Conservation (phyloP, 306 rosid species). For the Pachyrhizus erosus region DNA sequence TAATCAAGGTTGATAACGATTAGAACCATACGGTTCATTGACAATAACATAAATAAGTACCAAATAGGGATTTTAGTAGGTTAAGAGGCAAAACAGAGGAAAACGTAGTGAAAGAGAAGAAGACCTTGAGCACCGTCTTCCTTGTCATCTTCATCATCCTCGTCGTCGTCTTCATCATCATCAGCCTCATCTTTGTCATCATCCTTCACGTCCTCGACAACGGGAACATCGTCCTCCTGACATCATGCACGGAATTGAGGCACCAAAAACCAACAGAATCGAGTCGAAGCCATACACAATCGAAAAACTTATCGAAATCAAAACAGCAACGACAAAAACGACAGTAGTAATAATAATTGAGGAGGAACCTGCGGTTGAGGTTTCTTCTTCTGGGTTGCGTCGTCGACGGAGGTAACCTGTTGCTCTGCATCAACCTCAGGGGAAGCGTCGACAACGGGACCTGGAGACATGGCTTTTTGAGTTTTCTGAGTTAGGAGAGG, state of each 20-base stretch:
- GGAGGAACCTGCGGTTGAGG: constrained; percentile 52
- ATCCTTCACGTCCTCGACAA: constrained; percentile 80
- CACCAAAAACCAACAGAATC: not conserved
- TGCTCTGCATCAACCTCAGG: constrained; percentile 47
- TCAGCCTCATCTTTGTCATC: constrained; percentile 64
- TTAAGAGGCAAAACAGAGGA: not conserved
- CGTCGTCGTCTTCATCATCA: constrained; percentile 61
- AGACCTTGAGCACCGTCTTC: constrained; percentile 72
- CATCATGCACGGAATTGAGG: not conserved
- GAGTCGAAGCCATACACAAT: no score
- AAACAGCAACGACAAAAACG: not conserved
- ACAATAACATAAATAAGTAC: not conserved
- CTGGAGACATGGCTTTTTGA: constrained; percentile 68
- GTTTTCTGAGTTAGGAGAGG: not conserved
- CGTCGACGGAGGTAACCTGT: constrained; percentile 46
- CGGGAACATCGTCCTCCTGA: constrained; percentile 66
- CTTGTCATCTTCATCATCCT: constrained; percentile 65
- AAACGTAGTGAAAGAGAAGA: not conserved
- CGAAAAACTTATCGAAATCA: not conserved
- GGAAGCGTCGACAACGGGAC: constrained; percentile 64
- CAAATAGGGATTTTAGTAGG: not conserved
- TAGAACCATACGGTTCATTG: not conserved
- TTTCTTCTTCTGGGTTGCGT: constrained; percentile 51
- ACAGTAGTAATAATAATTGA: not conserved
- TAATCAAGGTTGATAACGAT: not conserved